phyloP scores from a whole-genome alignment of 164 flowering plant species.

The Vitis rupestris region DNA sequence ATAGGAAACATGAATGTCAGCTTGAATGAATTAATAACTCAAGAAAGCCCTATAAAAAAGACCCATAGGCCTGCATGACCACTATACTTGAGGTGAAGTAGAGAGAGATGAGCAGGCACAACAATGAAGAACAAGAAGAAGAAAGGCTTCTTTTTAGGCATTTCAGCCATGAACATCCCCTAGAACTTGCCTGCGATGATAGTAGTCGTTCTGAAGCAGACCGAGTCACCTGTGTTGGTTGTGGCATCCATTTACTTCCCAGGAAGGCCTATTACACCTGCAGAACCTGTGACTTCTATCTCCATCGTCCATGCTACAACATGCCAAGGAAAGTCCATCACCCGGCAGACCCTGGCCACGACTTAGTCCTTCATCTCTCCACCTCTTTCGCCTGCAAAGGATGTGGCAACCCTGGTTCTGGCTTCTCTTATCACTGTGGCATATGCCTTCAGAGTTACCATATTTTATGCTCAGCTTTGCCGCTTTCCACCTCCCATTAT shows the following conservation, averaged over 20 bases:
- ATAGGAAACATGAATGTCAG: too few relatives aligned
- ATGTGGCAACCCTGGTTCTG: background rate
- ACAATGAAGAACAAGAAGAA: background rate
- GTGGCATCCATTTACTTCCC: background rate
- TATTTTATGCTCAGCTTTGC: background rate
- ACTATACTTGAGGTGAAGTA: background rate
- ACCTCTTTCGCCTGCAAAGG: conserved; percentile 1
- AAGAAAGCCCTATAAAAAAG: too few relatives aligned
- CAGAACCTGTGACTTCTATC: background rate
- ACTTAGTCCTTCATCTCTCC: background rate
- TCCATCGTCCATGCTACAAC: background rate
- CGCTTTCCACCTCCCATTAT: background rate
- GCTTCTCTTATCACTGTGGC: background rate
- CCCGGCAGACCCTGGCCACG: background rate
- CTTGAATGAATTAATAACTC: too few relatives aligned
- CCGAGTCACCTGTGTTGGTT: background rate
- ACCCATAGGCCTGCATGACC: too few relatives aligned
- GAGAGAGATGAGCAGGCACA: background rate
- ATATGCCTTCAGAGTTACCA: background rate
- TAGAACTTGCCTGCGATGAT: background rate
- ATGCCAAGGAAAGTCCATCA: background rate
- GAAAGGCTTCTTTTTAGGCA: background rate
- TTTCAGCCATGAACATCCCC: conserved; percentile 6
- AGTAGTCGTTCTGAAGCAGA: too few relatives aligned
- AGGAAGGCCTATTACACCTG: background rate